phyloP scores from a whole-genome alignment of 495 filamentous ascomycete species.

The Schizothecium vesticola region DNA sequence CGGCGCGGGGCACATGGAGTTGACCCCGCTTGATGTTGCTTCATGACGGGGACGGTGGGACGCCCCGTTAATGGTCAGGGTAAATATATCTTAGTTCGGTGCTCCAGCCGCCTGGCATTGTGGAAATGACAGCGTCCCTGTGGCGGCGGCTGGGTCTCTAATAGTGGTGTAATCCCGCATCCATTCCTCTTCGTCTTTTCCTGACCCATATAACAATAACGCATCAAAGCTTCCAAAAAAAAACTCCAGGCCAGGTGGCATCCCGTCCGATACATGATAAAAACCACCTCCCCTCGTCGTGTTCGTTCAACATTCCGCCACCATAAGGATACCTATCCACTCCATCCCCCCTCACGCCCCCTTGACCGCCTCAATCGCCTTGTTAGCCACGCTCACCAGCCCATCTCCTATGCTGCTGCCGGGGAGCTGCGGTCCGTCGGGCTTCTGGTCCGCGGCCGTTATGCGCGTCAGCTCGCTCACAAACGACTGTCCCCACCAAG shows the following conservation, averaged over 20 bases:
- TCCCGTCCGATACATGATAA: not conserved
- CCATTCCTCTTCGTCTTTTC: not conserved
- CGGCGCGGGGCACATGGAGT: not conserved
- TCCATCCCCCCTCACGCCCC: not conserved
- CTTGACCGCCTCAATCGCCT: conserved; percentile 14
- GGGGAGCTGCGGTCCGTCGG: not conserved
- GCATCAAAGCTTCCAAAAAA: not conserved
- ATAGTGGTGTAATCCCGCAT: not conserved
- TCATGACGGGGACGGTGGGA: not conserved
- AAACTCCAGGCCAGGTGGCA: conserved; percentile 1
- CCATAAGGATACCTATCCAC: not conserved
- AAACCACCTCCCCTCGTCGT: conserved; percentile 2
- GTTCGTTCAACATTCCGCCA: not conserved
- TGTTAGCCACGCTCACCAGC: conserved; percentile 16
- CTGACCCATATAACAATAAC: not conserved
- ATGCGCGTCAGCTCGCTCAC: conserved; percentile 72
- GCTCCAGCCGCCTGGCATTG: not conserved
- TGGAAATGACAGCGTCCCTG: too few relatives aligned
- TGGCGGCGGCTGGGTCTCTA: not conserved
- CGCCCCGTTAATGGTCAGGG: not conserved
- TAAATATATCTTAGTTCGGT: not conserved
- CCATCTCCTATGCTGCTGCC: conserved; percentile 11
- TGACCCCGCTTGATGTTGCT: not conserved
- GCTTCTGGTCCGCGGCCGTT: conserved; percentile 16
- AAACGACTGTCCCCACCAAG: conserved; percentile 97